Conservation (phyloP, 1,139 yeast species). For the Fermentozyma sake region DNA sequence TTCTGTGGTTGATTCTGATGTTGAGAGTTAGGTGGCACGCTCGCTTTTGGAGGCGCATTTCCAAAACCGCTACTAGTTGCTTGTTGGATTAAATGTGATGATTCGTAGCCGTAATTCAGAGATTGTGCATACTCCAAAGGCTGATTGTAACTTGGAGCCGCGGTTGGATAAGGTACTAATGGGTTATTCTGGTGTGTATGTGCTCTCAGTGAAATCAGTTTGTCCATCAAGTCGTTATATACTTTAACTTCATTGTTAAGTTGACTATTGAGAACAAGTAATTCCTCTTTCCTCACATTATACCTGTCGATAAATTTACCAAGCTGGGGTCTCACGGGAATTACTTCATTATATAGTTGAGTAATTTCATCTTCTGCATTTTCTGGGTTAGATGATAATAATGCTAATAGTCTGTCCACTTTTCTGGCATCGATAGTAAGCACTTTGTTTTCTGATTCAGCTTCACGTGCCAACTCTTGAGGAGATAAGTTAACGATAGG, state of each 20-base stretch:
- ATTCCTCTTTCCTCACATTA: constrained; percentile 68
- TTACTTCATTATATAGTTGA: constrained; percentile 60
- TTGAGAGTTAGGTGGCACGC: constrained; percentile 5
- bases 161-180: constrained; percentile 22
- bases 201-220: constrained; percentile 29
- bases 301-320: constrained; percentile 74
- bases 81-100: constrained; percentile 23
- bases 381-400: constrained; percentile 43
- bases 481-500: constrained; percentile 67
- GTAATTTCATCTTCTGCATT: constrained; percentile 43
- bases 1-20: constrained; percentile 3
- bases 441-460: constrained; percentile 25
- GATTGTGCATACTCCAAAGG: constrained; percentile 7
- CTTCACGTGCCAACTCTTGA: constrained; percentile 33
- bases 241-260: constrained; percentile 61
- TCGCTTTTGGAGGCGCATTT: constrained; percentile 14
- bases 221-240: constrained; percentile 68
- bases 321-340: constrained; percentile 69
- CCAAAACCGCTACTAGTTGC: constrained; percentile 38
- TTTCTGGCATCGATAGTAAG: constrained; percentile 26
- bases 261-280: constrained; percentile 65
- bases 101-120: no score
- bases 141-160: constrained; percentile 6
- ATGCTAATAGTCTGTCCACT: constrained; percentile 28
- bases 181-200: no score